Percentiles rank a stretch among this genome's conserved stretches.
phyloP scores from a whole-genome alignment of 371 early-diverging fungal species.

The Apophysomyces trapeziformis region DNA sequence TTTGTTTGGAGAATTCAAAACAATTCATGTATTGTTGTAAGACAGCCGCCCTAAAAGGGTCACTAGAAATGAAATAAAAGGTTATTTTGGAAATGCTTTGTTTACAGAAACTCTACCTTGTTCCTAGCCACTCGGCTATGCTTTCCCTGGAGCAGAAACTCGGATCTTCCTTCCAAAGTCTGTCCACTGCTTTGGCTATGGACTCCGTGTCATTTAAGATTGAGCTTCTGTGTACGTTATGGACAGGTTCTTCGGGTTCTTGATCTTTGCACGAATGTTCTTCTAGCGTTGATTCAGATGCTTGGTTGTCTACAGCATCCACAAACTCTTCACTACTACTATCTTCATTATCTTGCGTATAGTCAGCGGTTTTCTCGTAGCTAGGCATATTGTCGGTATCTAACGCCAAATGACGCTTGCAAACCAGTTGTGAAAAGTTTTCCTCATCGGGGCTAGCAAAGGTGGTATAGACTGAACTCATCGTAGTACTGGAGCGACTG shows the following conservation, averaged over 20 bases:
- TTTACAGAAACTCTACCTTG: slow-evolving; percentile 24
- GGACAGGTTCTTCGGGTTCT: not conserved
- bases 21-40: slow-evolving; percentile 19
- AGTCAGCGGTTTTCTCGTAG: not conserved
- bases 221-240: not conserved
- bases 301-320: slow-evolving; percentile 2
- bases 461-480: slow-evolving; percentile 6
- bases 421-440: not conserved
- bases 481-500: slow-evolving; percentile 7
- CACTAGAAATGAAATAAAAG: slow-evolving; percentile 18
- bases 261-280: not conserved
- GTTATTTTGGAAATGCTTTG: not conserved
- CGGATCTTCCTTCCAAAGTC: slow-evolving; percentile 45
- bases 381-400: not conserved
- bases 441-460: slow-evolving; percentile 4
- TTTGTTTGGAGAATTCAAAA: slow-evolving; percentile 16
- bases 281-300: not conserved
- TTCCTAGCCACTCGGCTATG: slow-evolving; percentile 52
- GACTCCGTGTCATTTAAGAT: not conserved
- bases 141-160: slow-evolving; percentile 34
- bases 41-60: slow-evolving; percentile 16
- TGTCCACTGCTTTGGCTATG: slow-evolving; percentile 23
- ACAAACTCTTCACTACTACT: slow-evolving; percentile 5
- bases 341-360: not conserved
- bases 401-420: not conserved